Base-by-base conservation (phyloP, 306 rosid species). In the Ammopiptanthus mongolicus region DNA sequence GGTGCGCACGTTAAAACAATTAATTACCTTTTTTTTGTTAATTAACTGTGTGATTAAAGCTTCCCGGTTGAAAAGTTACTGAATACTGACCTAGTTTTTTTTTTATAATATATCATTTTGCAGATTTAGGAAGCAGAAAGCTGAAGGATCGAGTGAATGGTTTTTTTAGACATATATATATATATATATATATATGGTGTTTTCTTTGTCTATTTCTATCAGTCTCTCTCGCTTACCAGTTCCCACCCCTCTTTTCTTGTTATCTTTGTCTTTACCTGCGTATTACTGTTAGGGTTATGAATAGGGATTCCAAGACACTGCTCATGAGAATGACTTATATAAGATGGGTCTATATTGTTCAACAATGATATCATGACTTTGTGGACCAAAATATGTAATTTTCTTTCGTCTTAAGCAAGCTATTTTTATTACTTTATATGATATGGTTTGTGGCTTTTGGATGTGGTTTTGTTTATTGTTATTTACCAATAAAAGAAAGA, bases 81-180 rank as follows among this genome's bases (percentile, higher is more conserved):
- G 19, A 71, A 12, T 6, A 34, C 14, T 13, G 19, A 71, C 53
- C 4, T 71, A 65, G 28, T 31, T 46, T 2, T 74, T 31, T 46
- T 2, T 74, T 4, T 48, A 14, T 3, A 3, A 36, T 73, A 28
- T 33, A 44, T 41, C 12, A 9, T 25, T 47, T 79, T 86, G 87
- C 91, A 91, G 97, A 84, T 89, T 76, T 91, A 86, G 86, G 47
- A 71, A 80, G 65, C 8, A 22, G 58, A 67, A 81, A 56, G 73
- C 5, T 68, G 68, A 68, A 51, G 59, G 69, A 47, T 15, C 31
- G n/a, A 55, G 6, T 73, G 62, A 47, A 62, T 60, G 36, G 47
- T 65, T 66, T 0, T 53, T 64, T 23, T 25, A n/a, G n/a, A n/a
- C n/a, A n/a, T n/a, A n/a, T n/a, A n/a, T n/a, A n/a, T n/a, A n/a